A percentile compares a stretch with the other conserved stretches of the same genome.
phyloP scores from a whole-genome alignment of 2,329 filamentous ascomycete species.

The Monosporascus sp. region DNA sequence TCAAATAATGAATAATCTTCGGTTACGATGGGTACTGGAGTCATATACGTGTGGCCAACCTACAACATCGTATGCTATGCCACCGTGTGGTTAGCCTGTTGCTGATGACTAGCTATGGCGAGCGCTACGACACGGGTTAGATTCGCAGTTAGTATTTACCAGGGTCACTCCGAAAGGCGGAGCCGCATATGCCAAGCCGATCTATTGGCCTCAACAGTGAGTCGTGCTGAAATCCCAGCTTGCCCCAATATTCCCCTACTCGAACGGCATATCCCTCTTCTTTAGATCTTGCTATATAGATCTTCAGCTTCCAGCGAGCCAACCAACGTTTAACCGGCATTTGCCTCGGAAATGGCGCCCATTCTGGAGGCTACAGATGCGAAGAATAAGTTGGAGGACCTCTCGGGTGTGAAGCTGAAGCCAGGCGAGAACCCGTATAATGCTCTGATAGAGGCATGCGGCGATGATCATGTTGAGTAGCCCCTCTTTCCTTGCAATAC shows the following conservation, averaged over 20 bases:
- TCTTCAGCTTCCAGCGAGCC: no score
- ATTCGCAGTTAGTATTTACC: no score
- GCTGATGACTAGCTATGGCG: no score
- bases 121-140: no score
- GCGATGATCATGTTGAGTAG: constrained; percentile 57
- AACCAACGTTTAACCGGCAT: no score
- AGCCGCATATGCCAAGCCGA: background rate
- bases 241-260: background rate
- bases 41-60: no score
- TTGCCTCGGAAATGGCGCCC: constrained; percentile 25
- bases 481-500: constrained; percentile 1
- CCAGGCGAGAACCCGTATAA: constrained; percentile 69
- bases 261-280: background rate
- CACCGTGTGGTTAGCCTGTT: no score
- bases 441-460: constrained; percentile 62
- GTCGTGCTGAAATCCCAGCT: background rate
- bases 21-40: no score
- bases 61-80: no score
- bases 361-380: constrained; percentile 35
- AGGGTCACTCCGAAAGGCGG: no score
- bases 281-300: no score
- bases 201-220: background rate
- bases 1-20: no score
- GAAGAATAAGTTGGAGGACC: constrained; percentile 47
- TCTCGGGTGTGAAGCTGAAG: constrained; percentile 44